Evolutionary conservation across 169 alveolate species (phyloP).

Genomic region (Theileria sp.): DNA sequence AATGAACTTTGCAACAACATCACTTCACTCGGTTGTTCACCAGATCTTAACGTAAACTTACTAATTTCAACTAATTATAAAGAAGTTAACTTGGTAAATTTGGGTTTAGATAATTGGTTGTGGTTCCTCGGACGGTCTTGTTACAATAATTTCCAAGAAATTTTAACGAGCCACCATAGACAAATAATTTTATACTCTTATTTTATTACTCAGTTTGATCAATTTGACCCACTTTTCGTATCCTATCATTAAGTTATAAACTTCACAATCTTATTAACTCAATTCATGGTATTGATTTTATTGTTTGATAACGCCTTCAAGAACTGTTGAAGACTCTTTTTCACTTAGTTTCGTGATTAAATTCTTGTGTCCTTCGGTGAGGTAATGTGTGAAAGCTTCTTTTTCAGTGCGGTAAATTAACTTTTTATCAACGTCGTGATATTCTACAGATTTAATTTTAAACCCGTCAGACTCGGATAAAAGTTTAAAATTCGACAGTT

Average conservation of each 20-base stretch:
- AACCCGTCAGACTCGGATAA: neutral
- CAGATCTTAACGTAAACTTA: conserved; percentile 1
- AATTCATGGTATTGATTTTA: neutral
- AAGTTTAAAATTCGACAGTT: neutral
- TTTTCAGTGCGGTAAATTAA: neutral
- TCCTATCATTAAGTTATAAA: neutral
- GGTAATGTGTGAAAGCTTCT: neutral
- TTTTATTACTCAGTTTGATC: neutral
- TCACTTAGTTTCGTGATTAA: neutral
- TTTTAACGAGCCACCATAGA: neutral
- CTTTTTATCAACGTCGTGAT: neutral
- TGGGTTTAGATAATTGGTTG: conserved; percentile 17
- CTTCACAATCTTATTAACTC: too few relatives aligned
- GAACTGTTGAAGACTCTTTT: neutral
- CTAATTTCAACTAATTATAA: neutral
- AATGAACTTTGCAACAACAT: conserved; percentile 3
- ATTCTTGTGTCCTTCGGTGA: neutral
- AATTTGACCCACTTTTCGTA: neutral
- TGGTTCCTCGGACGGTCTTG: conserved; percentile 29
- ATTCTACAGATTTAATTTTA: neutral
- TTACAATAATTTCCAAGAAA: conserved; percentile 1
- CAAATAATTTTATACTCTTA: too few relatives aligned
- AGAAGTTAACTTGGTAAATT: too few relatives aligned
- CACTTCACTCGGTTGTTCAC: conserved; percentile 23
- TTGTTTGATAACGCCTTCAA: neutral